Conservation (phyloP, 2,329 filamentous ascomycete genomes). For the Monosporascus sp. region DNA sequence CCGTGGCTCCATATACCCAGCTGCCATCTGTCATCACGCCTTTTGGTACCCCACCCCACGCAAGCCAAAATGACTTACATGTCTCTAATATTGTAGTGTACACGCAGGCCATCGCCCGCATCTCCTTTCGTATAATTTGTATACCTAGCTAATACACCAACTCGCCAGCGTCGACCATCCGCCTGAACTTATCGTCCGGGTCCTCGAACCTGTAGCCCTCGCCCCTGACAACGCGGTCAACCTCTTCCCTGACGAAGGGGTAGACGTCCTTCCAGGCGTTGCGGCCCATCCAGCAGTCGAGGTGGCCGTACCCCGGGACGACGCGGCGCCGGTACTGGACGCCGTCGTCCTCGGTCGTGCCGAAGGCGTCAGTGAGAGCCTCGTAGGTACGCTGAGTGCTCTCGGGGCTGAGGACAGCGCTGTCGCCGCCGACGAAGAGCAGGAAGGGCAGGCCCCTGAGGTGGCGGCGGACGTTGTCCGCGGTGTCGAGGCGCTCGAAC, state of each 20-base stretch:
- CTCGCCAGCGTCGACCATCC: constrained; percentile 36
- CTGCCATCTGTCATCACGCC: background rate
- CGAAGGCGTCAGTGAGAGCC: constrained; percentile 47
- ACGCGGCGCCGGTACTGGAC: constrained; percentile 47
- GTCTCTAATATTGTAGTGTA: too few relatives aligned
- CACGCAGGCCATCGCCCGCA: too few relatives aligned
- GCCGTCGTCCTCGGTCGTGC: constrained; percentile 26
- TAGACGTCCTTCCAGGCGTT: constrained; percentile 57
- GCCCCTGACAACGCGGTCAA: constrained; percentile 47
- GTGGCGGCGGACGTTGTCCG: constrained; percentile 43
- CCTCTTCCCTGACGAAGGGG: constrained; percentile 49
- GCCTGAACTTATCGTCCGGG: constrained; percentile 38
- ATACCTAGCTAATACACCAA: constrained; percentile 29
- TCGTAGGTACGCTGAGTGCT: constrained; percentile 51
- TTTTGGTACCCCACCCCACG: too few relatives aligned
- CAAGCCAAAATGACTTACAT: too few relatives aligned
- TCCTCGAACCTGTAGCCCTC: constrained; percentile 37
- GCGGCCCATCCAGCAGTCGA: constrained; percentile 60
- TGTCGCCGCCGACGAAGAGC: constrained; percentile 52
- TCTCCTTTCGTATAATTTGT: background rate
- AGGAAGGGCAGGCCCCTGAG: constrained; percentile 51
- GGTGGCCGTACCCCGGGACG: constrained; percentile 54
- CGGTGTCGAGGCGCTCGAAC: constrained; percentile 42
- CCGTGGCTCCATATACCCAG: background rate
- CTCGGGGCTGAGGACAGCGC: constrained; percentile 50